Percentiles rank a stretch among this genome's conserved stretches.
phyloP scores from a whole-genome alignment of 805 yeast species.

The Ogataea haglerorum region DNA sequence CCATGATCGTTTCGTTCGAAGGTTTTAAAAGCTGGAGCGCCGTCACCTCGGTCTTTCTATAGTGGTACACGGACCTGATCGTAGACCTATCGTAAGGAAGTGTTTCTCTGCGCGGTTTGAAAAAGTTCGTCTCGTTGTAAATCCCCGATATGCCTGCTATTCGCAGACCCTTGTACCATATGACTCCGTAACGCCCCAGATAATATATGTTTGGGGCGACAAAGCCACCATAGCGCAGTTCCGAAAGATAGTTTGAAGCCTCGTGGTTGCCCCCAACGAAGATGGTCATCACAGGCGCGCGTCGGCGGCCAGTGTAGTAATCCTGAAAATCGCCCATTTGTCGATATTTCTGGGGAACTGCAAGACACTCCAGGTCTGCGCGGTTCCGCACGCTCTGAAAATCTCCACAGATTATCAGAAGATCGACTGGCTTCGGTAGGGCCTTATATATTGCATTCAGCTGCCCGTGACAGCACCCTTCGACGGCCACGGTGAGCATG shows the following conservation, averaged over 20 bases:
- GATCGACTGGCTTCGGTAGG: slow-evolving; percentile 39
- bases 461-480: slow-evolving; percentile 91
- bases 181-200: slow-evolving; percentile 71
- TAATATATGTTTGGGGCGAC: slow-evolving; percentile 85
- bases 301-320: slow-evolving; percentile 57
- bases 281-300: slow-evolving; percentile 74
- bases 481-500: slow-evolving; percentile 54
- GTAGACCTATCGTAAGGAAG: slow-evolving; percentile 48
- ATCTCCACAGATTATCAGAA: slow-evolving; percentile 85
- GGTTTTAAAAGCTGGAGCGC: slow-evolving; percentile 45
- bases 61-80: slow-evolving; percentile 67
- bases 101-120: slow-evolving; percentile 38
- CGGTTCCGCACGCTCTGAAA: slow-evolving; percentile 73
- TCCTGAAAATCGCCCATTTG: slow-evolving; percentile 74
- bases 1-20: slow-evolving; percentile 45
- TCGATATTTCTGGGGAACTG: slow-evolving; percentile 77
- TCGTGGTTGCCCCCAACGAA: slow-evolving; percentile 97
- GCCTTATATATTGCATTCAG: slow-evolving; percentile 53
- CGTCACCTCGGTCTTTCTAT: slow-evolving; percentile 58
- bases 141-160: slow-evolving; percentile 88
- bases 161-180: slow-evolving; percentile 72
- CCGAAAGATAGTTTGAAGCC: slow-evolving; percentile 71
- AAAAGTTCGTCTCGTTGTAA: slow-evolving; percentile 51
- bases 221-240: slow-evolving; percentile 85
- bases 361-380: slow-evolving; percentile 63